Conservation (phyloP, 2,329 filamentous ascomycete genomes). For the Colletotrichum lindemuthianum region DNA sequence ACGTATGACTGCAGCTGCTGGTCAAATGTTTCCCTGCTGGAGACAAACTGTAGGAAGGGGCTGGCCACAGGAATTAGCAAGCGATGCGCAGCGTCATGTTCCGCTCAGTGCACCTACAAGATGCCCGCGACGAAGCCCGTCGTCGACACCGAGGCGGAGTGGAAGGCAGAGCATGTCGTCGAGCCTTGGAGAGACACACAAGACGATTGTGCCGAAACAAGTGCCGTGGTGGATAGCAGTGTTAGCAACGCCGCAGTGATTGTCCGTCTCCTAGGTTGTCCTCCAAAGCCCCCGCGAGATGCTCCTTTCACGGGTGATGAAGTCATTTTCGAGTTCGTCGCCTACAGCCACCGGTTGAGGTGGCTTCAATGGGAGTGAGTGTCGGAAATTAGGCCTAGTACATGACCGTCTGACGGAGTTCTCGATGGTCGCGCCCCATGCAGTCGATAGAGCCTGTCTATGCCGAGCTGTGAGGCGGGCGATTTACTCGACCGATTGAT, state of each 20-base stretch:
- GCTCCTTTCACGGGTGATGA: background rate
- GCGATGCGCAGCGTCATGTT: background rate
- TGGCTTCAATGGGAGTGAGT: conserved; percentile 12
- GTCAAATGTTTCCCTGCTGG: conserved; percentile 81
- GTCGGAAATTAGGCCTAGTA: conserved; percentile 14
- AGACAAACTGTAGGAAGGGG: conserved; percentile 86
- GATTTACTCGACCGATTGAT: conserved; percentile 2
- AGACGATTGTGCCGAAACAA: conserved; percentile 55
- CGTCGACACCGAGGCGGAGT: conserved; percentile 76
- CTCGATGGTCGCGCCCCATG: conserved; percentile 12
- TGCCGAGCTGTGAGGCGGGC: background rate
- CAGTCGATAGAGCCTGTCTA: background rate
- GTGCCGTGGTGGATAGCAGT: conserved; percentile 48
- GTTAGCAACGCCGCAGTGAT: conserved; percentile 37
- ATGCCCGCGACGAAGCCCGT: conserved; percentile 64
- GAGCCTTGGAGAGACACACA: conserved; percentile 74
- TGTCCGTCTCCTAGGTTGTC: conserved; percentile 16
- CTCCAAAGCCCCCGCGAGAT: background rate
- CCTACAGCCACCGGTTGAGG: background rate
- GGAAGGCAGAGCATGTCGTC: conserved; percentile 77
- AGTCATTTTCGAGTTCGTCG: background rate
- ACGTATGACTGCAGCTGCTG: conserved; percentile 77
- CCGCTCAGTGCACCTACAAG: conserved; percentile 65
- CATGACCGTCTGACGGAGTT: conserved; percentile 25
- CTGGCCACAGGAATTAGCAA: conserved; percentile 56